Percentiles rank a stretch among this genome's conserved stretches.
phyloP scores from a whole-genome alignment of 768 basidiomycete species.

The Lentinula edodes region DNA sequence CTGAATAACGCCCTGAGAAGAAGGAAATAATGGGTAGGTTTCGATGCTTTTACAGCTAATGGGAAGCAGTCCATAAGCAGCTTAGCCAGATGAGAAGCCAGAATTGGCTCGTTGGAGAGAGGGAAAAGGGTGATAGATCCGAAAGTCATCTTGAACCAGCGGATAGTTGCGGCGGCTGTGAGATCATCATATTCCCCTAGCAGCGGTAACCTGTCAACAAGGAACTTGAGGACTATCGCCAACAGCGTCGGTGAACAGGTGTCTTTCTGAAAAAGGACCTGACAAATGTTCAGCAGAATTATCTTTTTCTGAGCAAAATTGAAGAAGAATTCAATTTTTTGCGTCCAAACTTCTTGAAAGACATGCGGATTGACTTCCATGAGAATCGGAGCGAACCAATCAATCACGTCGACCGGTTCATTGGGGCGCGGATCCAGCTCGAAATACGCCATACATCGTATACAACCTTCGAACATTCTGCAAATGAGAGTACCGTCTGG shows the following conservation, averaged over 20 bases:
- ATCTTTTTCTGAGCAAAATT: constrained; percentile 71
- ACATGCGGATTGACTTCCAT: constrained; percentile 84
- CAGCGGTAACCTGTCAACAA: constrained; percentile 74
- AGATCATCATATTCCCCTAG: constrained; percentile 84
- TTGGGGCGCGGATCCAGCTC: constrained; percentile 58
- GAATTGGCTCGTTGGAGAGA: constrained; percentile 76
- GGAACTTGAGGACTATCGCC: constrained; percentile 82
- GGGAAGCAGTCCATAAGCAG: constrained; percentile 96
- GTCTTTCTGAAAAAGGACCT: constrained; percentile 77
- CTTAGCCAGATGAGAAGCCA: constrained; percentile 90
- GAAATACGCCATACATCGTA: constrained; percentile 82
- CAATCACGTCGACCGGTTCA: constrained; percentile 69
- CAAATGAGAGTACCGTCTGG: constrained; percentile 86
- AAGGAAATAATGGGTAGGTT: constrained; percentile 90
- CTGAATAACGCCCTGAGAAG: constrained; percentile 90
- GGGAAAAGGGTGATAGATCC: constrained; percentile 75
- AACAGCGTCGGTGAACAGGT: constrained; percentile 73
- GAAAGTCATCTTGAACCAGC: constrained; percentile 95
- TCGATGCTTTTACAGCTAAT: constrained; percentile 84
- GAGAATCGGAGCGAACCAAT: constrained; percentile 75
- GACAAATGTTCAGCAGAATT: constrained; percentile 77
- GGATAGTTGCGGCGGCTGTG: constrained; percentile 78
- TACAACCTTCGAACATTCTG: constrained; percentile 79
- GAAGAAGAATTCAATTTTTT: constrained; percentile 89
- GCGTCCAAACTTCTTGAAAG: constrained; percentile 95